These are phyloP conservation scores for Jacaranda mimosifolia DNA, from an alignment of 257 asterid species.

Conservation along the genomic window DNA sequence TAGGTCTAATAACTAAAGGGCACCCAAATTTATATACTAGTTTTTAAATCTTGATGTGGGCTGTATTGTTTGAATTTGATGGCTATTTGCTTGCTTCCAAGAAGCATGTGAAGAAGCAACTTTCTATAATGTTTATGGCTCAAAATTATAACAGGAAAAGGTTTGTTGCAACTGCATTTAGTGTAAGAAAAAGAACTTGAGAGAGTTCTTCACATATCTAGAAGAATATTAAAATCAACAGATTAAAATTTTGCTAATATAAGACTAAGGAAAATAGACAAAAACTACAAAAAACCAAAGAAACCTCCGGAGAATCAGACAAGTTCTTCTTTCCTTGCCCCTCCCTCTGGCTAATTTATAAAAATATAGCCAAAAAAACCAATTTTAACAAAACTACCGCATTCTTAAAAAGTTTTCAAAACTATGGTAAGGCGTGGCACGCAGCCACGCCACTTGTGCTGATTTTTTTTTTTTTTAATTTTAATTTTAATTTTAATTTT, in stretches of 20 bases:
- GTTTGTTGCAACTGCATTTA: slow-evolving; percentile 39
- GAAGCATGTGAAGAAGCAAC: slow-evolving; percentile 35
- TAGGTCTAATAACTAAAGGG: too few species aligned
- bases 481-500: too few species aligned
- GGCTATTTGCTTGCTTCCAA: slow-evolving; percentile 26
- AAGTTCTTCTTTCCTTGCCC: not conserved
- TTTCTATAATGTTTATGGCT: slow-evolving; percentile 6
- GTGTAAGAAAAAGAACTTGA: slow-evolving; percentile 4
- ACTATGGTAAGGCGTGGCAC: too few species aligned
- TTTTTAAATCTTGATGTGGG: too few species aligned
- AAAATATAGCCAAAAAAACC: too few species aligned
- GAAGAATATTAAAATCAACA: not conserved
- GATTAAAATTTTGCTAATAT: not conserved
- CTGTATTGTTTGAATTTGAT: too few species aligned
- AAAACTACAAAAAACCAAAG: slow-evolving; percentile 2
- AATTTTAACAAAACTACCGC: too few species aligned
- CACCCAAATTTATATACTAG: too few species aligned
- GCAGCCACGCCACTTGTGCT: too few species aligned
- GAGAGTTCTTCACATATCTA: slow-evolving; percentile 6
- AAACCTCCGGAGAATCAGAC: not conserved
- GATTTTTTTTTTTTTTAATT: too few species aligned
- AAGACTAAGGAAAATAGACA: not conserved
- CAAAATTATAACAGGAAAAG: slow-evolving; percentile 17
- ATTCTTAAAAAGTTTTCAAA: too few species aligned
- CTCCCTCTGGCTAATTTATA: too few species aligned